Evolutionary conservation across 73 alveolate species (phyloP), one percentile per base, ranked within the genome.

Genomic region (Paramecium sexaurelia): DNA sequence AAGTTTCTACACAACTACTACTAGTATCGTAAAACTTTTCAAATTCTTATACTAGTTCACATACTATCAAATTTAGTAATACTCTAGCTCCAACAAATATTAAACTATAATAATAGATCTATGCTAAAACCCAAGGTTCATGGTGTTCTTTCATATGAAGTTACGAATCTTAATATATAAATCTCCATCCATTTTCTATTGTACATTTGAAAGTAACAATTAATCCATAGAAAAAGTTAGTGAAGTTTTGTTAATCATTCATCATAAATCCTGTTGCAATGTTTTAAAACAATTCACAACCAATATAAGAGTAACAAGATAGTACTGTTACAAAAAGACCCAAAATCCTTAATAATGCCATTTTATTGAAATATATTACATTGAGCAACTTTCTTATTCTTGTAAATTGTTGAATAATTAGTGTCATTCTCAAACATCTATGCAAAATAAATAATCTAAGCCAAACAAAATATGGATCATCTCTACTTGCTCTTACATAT

Each of bases 141-240:
- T 61, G 47, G 9, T 61, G 83, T 29, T 61, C 83, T 29, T 61
- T 26, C 83, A 61, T 61, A 61, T 61, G 45, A 8, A 26, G 26
- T 29, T 4, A 61, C 3, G 90, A 41, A 43, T 78, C 90, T 8
- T 24, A 36, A 17, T 29, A 39, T 6, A 78, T 78, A 7, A 22
- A 22, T 43, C 90, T 78, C 90, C 90, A 78, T 19, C 68, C 68
- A 78, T 78, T 78, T 78, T 45, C 55, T 24, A 61, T 78, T 40
- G 43, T 29, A 22, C 43, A 32, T 45, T 78, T 78, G 13, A 78
- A 78, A 19, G 55, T 7, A 24, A 61, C 55, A 0, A 78, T 20
- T 9, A 78, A 24, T 13, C 75, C 90, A 78, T 41, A 78, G 32
- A 39, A 39, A 33, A 78, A 41, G 26, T 78, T 78, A 22, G 45